Base-by-base conservation (phyloP, 352 stramenopile genomes). In the Phytophthora colocasiae region DNA sequence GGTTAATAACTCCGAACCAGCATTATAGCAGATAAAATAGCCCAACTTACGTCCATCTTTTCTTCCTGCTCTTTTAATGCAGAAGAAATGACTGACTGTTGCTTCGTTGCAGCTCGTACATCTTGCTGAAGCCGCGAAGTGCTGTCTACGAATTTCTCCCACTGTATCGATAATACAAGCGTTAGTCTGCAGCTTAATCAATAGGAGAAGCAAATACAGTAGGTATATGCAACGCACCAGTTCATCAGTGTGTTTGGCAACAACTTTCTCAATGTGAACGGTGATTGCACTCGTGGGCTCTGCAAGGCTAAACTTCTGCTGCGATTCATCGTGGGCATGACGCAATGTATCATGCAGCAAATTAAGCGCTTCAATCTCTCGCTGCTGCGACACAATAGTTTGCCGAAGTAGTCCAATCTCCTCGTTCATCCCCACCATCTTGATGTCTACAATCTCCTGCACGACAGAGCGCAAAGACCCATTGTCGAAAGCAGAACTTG, bases 361-460 rank as follows among this genome's bases (percentile, higher is more conserved):
- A 11, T 75, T 80, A 2, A 93, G 45, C 8, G 78, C 82, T 53
- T 89, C 78, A 24, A 92, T 72, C 46, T 91, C 81, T 3, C 72
- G 80, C 54, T 90, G 78, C 52, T 93, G 85, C 8, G 61, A 51
- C 27, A 79, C 57, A 26, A 92, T 60, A 22, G 75, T 89, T 54
- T 84, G 73, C 8, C 77, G 81, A 15, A 93, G 24, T 24, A 73
- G 27, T 14, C 52, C 47, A 1, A 93, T 76, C 46, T 93, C 73
- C 14, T 86, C 72, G 15, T 77, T 80, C 70, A 93, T 75, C 0
- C 71, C 60, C 24, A 80, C 73, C 11, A 93, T 50, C 60, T 89
- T 89, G 43, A 88, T 72, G 41, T 92, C 83, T 9, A 93, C 65
- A 9, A 93, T 85, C 34, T 92, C 83, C 38, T 91, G 75, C 27